Percentiles rank a stretch among this genome's conserved stretches.
These are phyloP conservation scores for Beta corolliflora DNA, from an alignment of 179 eudicot genomes.

Conservation along the genomic window DNA sequence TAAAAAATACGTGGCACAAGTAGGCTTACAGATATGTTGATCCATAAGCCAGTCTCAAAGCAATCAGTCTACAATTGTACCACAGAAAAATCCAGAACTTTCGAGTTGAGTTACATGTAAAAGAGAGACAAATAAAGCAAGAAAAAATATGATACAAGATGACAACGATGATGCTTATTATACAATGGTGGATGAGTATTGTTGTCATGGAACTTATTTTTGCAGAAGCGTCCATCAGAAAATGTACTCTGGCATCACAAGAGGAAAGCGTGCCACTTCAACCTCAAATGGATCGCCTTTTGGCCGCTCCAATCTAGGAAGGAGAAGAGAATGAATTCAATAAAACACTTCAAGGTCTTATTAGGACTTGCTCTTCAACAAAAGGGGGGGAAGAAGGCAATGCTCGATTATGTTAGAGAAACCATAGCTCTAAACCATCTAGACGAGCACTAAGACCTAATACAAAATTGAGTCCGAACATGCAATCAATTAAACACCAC, in stretches of 20 bases:
- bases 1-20: too few species aligned
- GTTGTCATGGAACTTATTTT: background rate
- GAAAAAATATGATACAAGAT: background rate
- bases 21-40: background rate
- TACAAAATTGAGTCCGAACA: background rate
- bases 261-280: conserved; percentile 64
- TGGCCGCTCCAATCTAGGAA: conserved; percentile 50
- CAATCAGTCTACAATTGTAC: background rate
- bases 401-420: too few species aligned
- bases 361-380: background rate
- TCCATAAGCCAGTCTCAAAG: background rate
- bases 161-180: background rate
- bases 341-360: background rate
- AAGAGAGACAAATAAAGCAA: background rate
- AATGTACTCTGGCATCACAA: conserved; percentile 68
- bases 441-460: background rate
- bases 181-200: background rate
- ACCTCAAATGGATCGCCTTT: conserved; percentile 57
- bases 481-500: background rate
- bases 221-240: conserved; percentile 34
- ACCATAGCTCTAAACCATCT: background rate
- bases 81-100: background rate
- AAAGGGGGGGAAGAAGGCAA: background rate
- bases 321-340: background rate
- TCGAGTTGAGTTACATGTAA: background rate